Base-by-base conservation (phyloP, 139 green algal species). In the Volvox africanus region DNA sequence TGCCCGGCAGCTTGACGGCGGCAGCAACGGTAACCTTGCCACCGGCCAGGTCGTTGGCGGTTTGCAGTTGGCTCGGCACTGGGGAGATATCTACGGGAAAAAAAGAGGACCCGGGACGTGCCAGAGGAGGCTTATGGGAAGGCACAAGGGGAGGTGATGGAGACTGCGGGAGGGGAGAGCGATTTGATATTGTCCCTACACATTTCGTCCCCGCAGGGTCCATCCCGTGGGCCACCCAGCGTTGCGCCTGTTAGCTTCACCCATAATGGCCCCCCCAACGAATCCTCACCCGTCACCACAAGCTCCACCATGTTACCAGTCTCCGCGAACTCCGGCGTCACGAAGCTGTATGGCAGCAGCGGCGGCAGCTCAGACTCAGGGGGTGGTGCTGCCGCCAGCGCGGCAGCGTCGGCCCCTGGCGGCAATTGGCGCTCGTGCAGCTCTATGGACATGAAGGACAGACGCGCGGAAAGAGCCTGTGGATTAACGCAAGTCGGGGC, bases 311-410 rank as follows among this genome's bases (percentile, higher is more conserved):
- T 77, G 86, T 90, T 90, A 50, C 55, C 73, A 16, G 6, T 37
- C 86, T 84, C 55, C 55, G 32, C 73, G 9, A 30, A 36, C 55
- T 85, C 86, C 20, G 75, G 55, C 3, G 2, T 37, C 20, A 90
- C 86, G 24, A 44, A 90, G 75, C 86, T 85, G 75, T 78, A 90
- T 33, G 86, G 86, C 86, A 82, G 73, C 75, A 90, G n/a, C 35
- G 86, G 86, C 22, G 86, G 86, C 86, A 90, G 86, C 75, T 90
- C 86, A 19, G 50, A 33, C 37, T 82, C 85, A 18, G 69, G 71
- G n/a, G 85, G 75, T 68, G 84, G 83, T 11, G 50, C 75, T 17
- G 86, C 75, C 0, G 85, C 69, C 37, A 71, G 44, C n/a, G 85
- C 85, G 37, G 85, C 85, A 11, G 86, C 24, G 75, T 90, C 86